Percentiles rank a stretch among this genome's conserved stretches.
Evolutionary conservation across 768 basidiomycete species (phyloP).

Genomic region (Macrolepiota dolichaula): DNA sequence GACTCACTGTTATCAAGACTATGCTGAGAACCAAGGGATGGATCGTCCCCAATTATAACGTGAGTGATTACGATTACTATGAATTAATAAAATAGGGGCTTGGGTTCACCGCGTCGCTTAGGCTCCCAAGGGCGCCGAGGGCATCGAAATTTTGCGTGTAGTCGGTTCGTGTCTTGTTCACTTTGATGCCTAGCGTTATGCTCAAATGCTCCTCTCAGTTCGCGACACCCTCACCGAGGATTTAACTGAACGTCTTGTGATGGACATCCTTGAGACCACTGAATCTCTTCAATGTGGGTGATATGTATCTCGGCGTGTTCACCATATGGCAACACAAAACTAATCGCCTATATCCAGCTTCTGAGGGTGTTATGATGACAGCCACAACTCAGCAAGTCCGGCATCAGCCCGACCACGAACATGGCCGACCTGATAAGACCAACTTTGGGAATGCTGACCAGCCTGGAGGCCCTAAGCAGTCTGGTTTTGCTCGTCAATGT

Average conservation of each 20-base stretch:
- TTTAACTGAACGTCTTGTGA: constrained; percentile 44
- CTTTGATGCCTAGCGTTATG: not conserved
- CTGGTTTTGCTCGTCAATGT: constrained; percentile 38
- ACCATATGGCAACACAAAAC: not conserved
- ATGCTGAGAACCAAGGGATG: constrained; percentile 50
- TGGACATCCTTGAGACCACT: constrained; percentile 45
- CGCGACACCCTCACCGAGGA: constrained; percentile 55
- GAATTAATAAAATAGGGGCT: too few relatives aligned
- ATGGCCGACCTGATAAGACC: constrained; percentile 35
- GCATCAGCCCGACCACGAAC: constrained; percentile 35
- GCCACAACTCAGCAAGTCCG: constrained; percentile 17
- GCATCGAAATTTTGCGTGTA: constrained; percentile 56
- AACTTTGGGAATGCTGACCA: constrained; percentile 34
- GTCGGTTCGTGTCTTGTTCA: constrained; percentile 24
- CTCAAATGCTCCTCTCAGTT: constrained; percentile 22
- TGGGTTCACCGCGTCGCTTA: constrained; percentile 7
- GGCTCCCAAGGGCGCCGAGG: constrained; percentile 48
- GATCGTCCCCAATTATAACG: constrained; percentile 61
- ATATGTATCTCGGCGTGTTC: not conserved
- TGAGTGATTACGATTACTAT: too few relatives aligned
- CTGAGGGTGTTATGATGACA: constrained; percentile 24
- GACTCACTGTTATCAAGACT: constrained; percentile 20
- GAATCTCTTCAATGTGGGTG: constrained; percentile 44
- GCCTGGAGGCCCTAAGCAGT: constrained; percentile 23
- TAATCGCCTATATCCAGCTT: constrained; percentile 10